Conservation (phyloP, 2,329 filamentous ascomycete species). For the Chaetomium sp. region DNA sequence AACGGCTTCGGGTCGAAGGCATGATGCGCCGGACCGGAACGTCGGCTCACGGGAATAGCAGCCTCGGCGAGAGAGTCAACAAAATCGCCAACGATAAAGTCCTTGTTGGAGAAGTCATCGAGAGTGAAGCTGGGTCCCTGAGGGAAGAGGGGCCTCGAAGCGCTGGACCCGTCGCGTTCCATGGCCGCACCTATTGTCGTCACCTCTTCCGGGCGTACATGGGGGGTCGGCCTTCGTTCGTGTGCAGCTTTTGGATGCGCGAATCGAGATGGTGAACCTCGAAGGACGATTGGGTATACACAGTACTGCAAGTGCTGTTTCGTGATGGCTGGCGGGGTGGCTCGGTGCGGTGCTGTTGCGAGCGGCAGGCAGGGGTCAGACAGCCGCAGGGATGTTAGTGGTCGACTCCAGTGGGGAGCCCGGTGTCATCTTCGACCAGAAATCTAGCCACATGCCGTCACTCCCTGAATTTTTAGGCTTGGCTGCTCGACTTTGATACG, state of each 20-base stretch:
- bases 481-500: conserved; percentile 4
- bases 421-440: background rate
- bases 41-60: conserved; percentile 75
- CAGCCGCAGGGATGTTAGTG: conserved; percentile 12
- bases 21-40: conserved; percentile 67
- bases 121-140: conserved; percentile 81
- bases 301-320: background rate
- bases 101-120: conserved; percentile 83
- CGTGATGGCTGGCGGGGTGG: background rate
- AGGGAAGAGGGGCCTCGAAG: conserved; percentile 70
- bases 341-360: conserved; percentile 3
- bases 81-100: conserved; percentile 98
- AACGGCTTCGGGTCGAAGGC: conserved; percentile 94
- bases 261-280: background rate
- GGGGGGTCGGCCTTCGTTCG: background rate
- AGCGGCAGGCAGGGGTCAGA: conserved; percentile 5
- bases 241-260: background rate
- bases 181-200: conserved; percentile 38
- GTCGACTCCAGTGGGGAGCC: background rate
- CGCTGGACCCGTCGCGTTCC: conserved; percentile 47
- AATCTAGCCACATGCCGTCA: conserved; percentile 18
- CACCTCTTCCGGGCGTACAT: conserved; percentile 30
- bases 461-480: background rate
- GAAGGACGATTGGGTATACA: background rate
- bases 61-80: conserved; percentile 89